A percentile compares a stretch with the other conserved stretches of the same genome.
Evolutionary conservation across 768 basidiomycete genomes (phyloP).

Genomic region (Lactarius sp.): DNA sequence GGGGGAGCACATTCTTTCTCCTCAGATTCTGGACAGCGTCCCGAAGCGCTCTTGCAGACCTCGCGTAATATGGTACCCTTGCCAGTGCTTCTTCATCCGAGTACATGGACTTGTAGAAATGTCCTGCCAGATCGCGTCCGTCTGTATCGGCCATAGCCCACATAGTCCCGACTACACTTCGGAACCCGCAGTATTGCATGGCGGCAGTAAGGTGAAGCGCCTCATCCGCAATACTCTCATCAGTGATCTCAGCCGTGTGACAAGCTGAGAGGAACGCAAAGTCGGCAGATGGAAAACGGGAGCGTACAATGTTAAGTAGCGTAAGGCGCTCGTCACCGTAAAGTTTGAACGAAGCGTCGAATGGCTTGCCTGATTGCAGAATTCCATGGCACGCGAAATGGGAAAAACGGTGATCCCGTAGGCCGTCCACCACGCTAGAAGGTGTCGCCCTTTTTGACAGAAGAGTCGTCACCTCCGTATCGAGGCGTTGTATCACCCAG

Average conservation of each 20-base stretch:
- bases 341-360: background rate
- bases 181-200: no score
- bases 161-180: no score
- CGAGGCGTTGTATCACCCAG: background rate
- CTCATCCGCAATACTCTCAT: background rate
- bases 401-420: background rate
- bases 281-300: no score
- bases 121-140: background rate
- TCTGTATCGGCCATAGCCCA: background rate
- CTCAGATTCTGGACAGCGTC: background rate
- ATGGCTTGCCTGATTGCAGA: background rate
- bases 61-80: background rate
- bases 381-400: background rate
- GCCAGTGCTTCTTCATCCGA: background rate
- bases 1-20: background rate
- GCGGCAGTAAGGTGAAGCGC: no score
- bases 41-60: background rate
- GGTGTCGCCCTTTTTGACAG: background rate
- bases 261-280: background rate
- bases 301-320: no score
- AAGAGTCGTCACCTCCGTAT: background rate
- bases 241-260: background rate
- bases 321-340: no score
- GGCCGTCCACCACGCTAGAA: background rate
- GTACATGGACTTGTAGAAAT: background rate